Base-by-base conservation (phyloP, 305 asterid genomes). In the Fraxinus sp. region DNA sequence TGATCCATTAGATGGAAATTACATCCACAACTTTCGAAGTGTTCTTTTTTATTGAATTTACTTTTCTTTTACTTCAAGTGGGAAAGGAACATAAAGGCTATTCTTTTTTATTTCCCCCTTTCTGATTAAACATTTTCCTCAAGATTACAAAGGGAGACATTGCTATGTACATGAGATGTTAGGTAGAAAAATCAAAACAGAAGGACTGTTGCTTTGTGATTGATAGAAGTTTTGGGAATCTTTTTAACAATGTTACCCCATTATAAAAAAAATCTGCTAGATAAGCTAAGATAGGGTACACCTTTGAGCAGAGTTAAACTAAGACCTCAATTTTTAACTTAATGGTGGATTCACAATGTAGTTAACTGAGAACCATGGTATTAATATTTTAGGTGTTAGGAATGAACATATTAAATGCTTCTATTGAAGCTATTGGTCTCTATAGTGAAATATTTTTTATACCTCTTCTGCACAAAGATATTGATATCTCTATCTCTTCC, bases 381-480 rank as follows among this genome's bases (percentile, higher is more conserved):
- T 62, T 62, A 8, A 7, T 24, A 24, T 22, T 20, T 62, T 62
- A 62, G 32, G 33, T n/a, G 66, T 57, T 57, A 57, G 66, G 66
- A 57, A 57, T 57, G 72, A 30, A 70, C 75, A 13, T 14, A 64
- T 68, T 68, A 30, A 30, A 70, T 70, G 37, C 37, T 70, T 22
- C 8, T 70, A 70, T 28, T 11, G 37, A 30, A 70, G 39, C 75
- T 13, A 70, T 13, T 30, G 4, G 70, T 37, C 81, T 55, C 36
- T 16, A 49, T 30, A 46, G 46, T 28, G 75, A 80, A 82, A 81
- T 66, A 74, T 70, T 68, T 66, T 13, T 24, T 20, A 14, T 87
- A 97, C 98, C 99, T 93, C 88, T 96, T 90, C 83, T 95, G 94
- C 37, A 93, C 95, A 88, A 93, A 95, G 80, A 92, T 87, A 75